Evolutionary conservation across 495 filamentous ascomycete species (phyloP).

Genomic region (Apiosordaria backusii): DNA sequence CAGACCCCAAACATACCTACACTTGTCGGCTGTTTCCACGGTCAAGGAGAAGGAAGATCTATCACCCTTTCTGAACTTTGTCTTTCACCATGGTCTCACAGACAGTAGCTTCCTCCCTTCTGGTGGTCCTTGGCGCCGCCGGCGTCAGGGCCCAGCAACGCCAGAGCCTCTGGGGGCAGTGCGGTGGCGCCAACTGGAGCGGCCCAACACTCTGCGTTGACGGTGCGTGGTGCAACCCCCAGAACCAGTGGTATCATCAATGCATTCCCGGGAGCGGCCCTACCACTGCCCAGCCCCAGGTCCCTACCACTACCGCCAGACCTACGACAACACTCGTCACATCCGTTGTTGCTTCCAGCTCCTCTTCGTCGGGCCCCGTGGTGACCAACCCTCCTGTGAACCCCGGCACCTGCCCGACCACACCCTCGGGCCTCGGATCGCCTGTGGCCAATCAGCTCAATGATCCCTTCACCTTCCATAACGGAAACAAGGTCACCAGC

Average conservation of each 20-base stretch:
- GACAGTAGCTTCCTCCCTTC: constrained; percentile 19
- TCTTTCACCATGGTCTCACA: constrained; percentile 21
- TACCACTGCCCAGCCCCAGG: constrained; percentile 8
- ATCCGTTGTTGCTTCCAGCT: constrained; percentile 4
- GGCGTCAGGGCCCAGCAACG: constrained; percentile 18
- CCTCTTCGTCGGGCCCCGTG: constrained; percentile 5
- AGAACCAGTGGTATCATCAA: constrained; percentile 43
- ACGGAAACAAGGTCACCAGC: constrained; percentile 44
- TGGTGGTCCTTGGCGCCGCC: constrained; percentile 23
- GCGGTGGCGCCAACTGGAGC: constrained; percentile 44
- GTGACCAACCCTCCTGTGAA: constrained; percentile 6
- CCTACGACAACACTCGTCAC: constrained; percentile 11
- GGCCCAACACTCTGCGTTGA: constrained; percentile 40
- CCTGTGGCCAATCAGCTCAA: constrained; percentile 36
- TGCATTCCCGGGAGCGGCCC: constrained; percentile 31
- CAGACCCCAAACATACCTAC: not conserved
- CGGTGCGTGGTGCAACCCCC: constrained; percentile 37
- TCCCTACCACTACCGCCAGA: constrained; percentile 9
- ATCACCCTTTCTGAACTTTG: not conserved
- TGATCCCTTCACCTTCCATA: constrained; percentile 50
- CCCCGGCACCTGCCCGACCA: constrained; percentile 19
- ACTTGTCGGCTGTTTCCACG: not conserved
- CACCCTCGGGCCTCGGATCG: constrained; percentile 15
- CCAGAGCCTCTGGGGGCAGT: constrained; percentile 38
- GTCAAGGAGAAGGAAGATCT: not conserved